Percentiles rank a stretch among this genome's conserved stretches.
Conservation (phyloP, 176 grass and related monocot species). For the Melocanna baccifera region DNA sequence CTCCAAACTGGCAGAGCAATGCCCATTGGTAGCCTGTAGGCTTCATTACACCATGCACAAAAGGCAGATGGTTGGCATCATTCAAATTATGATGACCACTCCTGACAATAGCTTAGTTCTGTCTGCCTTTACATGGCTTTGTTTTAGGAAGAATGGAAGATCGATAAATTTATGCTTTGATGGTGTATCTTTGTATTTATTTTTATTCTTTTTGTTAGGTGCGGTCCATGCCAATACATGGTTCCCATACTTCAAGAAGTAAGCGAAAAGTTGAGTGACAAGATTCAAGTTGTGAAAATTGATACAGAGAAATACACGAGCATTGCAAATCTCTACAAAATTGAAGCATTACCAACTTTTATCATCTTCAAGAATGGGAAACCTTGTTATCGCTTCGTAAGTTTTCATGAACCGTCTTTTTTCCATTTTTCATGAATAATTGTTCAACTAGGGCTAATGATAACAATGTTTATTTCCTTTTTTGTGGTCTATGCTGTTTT, state of each 20-base stretch:
- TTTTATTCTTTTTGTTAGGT: slow-evolving; percentile 54
- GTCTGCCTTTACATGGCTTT: not conserved
- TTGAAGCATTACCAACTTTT: slow-evolving; percentile 93
- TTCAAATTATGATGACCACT: not conserved
- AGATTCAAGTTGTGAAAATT: slow-evolving; percentile 95
- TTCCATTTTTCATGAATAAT: slow-evolving; percentile 17
- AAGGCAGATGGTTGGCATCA: not conserved
- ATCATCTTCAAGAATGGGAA: slow-evolving; percentile 94
- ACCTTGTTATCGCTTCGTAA: slow-evolving; percentile 87
- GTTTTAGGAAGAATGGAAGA: not conserved
- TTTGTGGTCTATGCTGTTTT: not conserved
- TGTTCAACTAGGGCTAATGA: not conserved
- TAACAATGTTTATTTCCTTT: not conserved
- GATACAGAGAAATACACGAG: slow-evolving; percentile 92
- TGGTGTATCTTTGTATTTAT: slow-evolving; percentile 16
- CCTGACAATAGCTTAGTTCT: not conserved
- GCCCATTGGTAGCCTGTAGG: not conserved
- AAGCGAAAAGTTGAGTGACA: slow-evolving; percentile 75
- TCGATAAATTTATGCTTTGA: not conserved
- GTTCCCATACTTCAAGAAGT: slow-evolving; percentile 94
- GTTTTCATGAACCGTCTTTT: slow-evolving; percentile 12
- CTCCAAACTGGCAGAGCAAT: not conserved
- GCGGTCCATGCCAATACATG: slow-evolving; percentile 97
- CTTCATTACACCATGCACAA: not conserved
- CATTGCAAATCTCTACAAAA: slow-evolving; percentile 69